Evolutionary conservation across 768 basidiomycete species (phyloP).

Genomic region (Lentinula boryana): DNA sequence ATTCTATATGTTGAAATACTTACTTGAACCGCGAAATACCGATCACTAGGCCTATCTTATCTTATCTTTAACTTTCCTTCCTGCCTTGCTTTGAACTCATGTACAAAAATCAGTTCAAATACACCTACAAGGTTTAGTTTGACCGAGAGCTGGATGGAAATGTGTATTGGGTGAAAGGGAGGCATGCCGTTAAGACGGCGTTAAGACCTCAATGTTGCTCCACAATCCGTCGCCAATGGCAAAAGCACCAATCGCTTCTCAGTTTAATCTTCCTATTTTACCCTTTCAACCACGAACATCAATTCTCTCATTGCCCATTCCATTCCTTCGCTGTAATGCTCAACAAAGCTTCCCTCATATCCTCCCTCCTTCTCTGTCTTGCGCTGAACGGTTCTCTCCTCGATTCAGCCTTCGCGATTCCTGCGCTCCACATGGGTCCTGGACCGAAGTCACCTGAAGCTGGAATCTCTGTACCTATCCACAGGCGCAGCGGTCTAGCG

Average conservation of each 20-base stretch:
- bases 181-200: neutral
- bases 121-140: no score
- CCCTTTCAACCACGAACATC: neutral
- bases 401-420: neutral
- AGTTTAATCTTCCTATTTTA: neutral
- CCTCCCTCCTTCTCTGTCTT: neutral
- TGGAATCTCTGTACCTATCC: conserved; percentile 4
- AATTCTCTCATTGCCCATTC: neutral
- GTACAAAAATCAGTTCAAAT: no score
- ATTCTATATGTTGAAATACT: no score
- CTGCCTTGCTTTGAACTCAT: no score
- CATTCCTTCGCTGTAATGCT: neutral
- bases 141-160: no score
- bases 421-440: neutral
- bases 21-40: no score
- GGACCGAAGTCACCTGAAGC: neutral
- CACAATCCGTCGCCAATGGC: neutral
- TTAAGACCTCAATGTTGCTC: neutral
- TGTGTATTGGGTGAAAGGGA: no score
- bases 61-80: no score
- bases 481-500: neutral
- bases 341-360: neutral
- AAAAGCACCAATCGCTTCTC: neutral
- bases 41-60: no score
- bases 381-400: neutral